Base-by-base conservation (phyloP, 129 eudicot species). In the Escallonia herrerae region DNA sequence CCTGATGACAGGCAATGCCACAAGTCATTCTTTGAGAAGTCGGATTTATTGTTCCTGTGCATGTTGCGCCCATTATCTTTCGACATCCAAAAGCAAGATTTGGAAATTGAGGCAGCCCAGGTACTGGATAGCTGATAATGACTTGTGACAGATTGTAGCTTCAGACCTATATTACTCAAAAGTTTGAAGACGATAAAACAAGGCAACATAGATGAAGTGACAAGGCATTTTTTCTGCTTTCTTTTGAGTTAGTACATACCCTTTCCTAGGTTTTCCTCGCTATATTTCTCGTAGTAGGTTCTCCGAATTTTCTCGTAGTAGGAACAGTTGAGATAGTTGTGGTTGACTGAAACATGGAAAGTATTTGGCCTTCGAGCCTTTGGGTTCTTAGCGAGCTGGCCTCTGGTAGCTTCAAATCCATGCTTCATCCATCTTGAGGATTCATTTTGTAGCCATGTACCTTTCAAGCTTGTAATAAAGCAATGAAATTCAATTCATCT, bases 71-170 rank as follows among this genome's bases (percentile, higher is more conserved):
- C 95, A 52, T 58, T 80, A 56, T 83, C 95, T 5, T 75, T 80
- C 48, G 78, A 82, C 55, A 80, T 86, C 62, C 82, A 80, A 53
- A 86, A 69, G 78, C 95, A 86, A 75, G 95, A 83, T 49, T 64
- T 68, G 63, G 90, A 86, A 75, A 86, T 86, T 58, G 89, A 80
- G 72, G 95, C 78, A n/a, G 95, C 90, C 60, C 72, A 83, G 95
- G 95, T 87, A 76, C 13, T 62, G 15, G 38, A 8, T 56, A 56
- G 10, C 40, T 64, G 15, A 62, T 63, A 53, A 40, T 15, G 44
- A 58, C 3, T 7, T 12, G 12, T 12, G 45, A 7, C 33, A 43
- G 3, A 2, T n/a, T 61, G 9, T 53, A 5, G 12, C 7, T 15
- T 3, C 38, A 4, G 46, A 9, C 40, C 15, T 59, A 2, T 59